phyloP scores from a whole-genome alignment of 768 basidiomycete species.

The Boletellus ananas region DNA sequence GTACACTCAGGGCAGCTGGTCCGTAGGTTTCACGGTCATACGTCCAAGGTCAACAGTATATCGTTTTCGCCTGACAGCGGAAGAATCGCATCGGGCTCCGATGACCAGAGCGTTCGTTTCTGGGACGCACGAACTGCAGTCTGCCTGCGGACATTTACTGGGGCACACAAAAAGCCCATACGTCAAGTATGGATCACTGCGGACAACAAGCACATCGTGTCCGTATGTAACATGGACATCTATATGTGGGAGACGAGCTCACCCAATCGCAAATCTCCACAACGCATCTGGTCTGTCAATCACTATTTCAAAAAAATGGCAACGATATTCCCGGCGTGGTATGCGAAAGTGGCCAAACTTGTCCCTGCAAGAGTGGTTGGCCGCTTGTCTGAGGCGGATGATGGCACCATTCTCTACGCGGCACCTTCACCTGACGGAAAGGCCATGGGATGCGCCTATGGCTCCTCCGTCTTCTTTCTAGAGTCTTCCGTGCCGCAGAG shows the following conservation, averaged over 20 bases:
- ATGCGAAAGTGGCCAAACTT: constrained; percentile 7
- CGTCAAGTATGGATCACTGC: constrained; percentile 16
- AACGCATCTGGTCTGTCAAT: constrained; percentile 14
- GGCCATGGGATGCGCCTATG: constrained; percentile 1
- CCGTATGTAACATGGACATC: constrained; percentile 13
- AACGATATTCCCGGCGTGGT: constrained; percentile 14
- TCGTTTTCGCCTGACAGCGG: constrained; percentile 19
- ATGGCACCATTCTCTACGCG: constrained; percentile 2
- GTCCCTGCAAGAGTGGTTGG: constrained; percentile 5
- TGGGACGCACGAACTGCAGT: constrained; percentile 22
- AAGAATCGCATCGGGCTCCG: constrained; percentile 20
- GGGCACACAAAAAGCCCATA: constrained; percentile 16
- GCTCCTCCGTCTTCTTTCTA: constrained; percentile 1
- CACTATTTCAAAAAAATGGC: constrained; percentile 5
- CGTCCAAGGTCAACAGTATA: constrained; percentile 13
- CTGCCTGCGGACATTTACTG: constrained; percentile 11
- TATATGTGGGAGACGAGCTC: constrained; percentile 10
- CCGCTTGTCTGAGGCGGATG: constrained; percentile 5
- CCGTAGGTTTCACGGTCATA: constrained; percentile 16
- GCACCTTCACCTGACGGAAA: constrained; percentile 10
- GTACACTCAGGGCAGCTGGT: constrained; percentile 6
- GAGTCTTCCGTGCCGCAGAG: not conserved
- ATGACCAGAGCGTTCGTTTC: constrained; percentile 20
- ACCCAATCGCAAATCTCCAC: constrained; percentile 6
- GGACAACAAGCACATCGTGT: constrained; percentile 11